phyloP scores from a whole-genome alignment of 176 grass and related monocot genomes.

The Aegilops bicornis region DNA sequence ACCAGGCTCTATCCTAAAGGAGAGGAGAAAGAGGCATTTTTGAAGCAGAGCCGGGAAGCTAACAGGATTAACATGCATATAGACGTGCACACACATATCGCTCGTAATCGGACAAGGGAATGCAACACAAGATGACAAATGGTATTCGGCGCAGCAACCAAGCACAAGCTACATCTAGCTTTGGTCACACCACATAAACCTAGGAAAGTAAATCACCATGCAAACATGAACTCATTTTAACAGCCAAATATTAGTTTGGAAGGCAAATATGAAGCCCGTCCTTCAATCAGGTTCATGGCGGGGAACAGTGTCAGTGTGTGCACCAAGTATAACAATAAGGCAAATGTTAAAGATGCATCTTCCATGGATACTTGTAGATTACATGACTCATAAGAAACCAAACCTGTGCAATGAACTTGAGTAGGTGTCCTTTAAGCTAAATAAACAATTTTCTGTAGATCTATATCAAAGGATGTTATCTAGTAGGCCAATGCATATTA shows the following conservation, averaged over 20 bases:
- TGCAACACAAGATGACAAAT: conserved; percentile 3
- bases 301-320: neutral
- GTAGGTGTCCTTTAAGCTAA: conserved; percentile 4
- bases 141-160: conserved; percentile 1
- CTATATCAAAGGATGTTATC: conserved; percentile 18
- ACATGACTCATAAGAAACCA: conserved; percentile 1
- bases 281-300: neutral
- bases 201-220: neutral
- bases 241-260: neutral
- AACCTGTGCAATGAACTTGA: conserved; percentile 8
- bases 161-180: conserved; percentile 5
- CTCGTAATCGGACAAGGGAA: neutral
- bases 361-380: neutral
- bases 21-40: neutral
- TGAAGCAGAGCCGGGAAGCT: neutral
- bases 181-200: neutral
- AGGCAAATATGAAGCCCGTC: neutral
- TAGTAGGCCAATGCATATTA: conserved; percentile 41
- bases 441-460: conserved; percentile 30
- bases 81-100: conserved; percentile 10
- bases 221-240: neutral
- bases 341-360: neutral
- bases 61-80: conserved; percentile 18
- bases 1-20: neutral
- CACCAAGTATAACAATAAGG: conserved; percentile 17